These are phyloP conservation scores for Quercus phellos DNA, from an alignment of 331 rosid species.

Conservation along the genomic window DNA sequence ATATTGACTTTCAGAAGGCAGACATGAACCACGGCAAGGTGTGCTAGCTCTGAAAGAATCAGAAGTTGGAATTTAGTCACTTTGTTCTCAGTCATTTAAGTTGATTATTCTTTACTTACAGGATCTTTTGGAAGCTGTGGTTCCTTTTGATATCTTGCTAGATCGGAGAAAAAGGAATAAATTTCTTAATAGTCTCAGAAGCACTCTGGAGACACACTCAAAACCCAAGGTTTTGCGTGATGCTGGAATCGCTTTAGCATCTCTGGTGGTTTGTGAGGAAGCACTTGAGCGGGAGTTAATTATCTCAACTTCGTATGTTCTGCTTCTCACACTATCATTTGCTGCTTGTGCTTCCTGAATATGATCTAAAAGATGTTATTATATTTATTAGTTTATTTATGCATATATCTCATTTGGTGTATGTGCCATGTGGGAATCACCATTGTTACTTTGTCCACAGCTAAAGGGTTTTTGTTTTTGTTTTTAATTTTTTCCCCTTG, in stretches of 20 bases:
- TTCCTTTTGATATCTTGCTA: conserved; percentile 78
- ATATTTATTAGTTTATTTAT: neutral
- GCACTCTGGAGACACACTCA: conserved; percentile 33
- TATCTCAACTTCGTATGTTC: conserved; percentile 87
- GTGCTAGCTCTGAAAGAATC: neutral
- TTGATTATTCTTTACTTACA: conserved; percentile 29
- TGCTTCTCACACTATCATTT: conserved; percentile 26
- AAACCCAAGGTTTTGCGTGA: conserved; percentile 80
- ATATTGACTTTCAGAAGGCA: neutral
- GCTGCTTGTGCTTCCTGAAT: conserved; percentile 25
- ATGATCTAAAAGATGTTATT: neutral
- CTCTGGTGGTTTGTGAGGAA: conserved; percentile 81
- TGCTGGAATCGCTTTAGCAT: conserved; percentile 83
- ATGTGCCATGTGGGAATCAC: neutral
- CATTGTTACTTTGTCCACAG: neutral
- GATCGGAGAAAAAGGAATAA: conserved; percentile 70
- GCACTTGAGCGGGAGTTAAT: conserved; percentile 88
- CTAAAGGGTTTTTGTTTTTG: conserved; percentile 1
- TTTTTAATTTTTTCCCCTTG: conserved; percentile 25
- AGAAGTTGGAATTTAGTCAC: neutral
- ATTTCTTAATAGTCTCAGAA: conserved; percentile 53
- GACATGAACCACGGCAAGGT: neutral
- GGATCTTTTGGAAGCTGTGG: conserved; percentile 95
- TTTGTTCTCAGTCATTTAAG: conserved; percentile 3
- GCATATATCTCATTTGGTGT: neutral